These are phyloP conservation scores for Scorias spongiosa DNA, from an alignment of 2,329 filamentous ascomycete species.

Conservation along the genomic window DNA sequence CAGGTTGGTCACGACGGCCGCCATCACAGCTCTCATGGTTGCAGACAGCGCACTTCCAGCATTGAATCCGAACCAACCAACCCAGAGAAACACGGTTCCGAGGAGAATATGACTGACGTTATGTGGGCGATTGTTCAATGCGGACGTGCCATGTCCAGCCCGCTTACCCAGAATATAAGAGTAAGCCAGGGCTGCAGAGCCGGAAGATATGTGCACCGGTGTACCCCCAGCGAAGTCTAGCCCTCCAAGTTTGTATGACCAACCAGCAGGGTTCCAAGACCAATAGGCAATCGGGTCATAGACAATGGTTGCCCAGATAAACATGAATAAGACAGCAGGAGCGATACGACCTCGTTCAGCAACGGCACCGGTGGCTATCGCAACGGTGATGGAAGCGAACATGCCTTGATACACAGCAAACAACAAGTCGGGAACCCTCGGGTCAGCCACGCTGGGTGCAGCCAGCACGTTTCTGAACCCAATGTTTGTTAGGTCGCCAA, in stretches of 20 bases:
- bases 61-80: slow-evolving; percentile 94
- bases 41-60: slow-evolving; percentile 68
- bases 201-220: slow-evolving; percentile 80
- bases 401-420: slow-evolving; percentile 60
- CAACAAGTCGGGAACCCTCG: slow-evolving; percentile 63
- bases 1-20: slow-evolving; percentile 71
- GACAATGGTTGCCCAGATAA: slow-evolving; percentile 77
- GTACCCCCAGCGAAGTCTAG: slow-evolving; percentile 84
- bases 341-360: slow-evolving; percentile 80
- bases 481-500: slow-evolving; percentile 67
- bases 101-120: slow-evolving; percentile 88
- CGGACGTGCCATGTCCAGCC: slow-evolving; percentile 69
- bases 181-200: slow-evolving; percentile 71
- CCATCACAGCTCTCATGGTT: slow-evolving; percentile 75
- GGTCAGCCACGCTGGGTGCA: slow-evolving; percentile 57
- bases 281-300: slow-evolving; percentile 91
- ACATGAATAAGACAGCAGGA: slow-evolving; percentile 82
- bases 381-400: slow-evolving; percentile 39
- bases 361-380: slow-evolving; percentile 69
- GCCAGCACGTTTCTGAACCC: slow-evolving; percentile 64
- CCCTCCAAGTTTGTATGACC: slow-evolving; percentile 65
- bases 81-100: slow-evolving; percentile 86
- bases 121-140: slow-evolving; percentile 82
- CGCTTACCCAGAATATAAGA: slow-evolving; percentile 83
- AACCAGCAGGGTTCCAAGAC: slow-evolving; percentile 79